Evolutionary conservation across 768 basidiomycete species (phyloP).

Genomic region (Boletus reticuloceps): DNA sequence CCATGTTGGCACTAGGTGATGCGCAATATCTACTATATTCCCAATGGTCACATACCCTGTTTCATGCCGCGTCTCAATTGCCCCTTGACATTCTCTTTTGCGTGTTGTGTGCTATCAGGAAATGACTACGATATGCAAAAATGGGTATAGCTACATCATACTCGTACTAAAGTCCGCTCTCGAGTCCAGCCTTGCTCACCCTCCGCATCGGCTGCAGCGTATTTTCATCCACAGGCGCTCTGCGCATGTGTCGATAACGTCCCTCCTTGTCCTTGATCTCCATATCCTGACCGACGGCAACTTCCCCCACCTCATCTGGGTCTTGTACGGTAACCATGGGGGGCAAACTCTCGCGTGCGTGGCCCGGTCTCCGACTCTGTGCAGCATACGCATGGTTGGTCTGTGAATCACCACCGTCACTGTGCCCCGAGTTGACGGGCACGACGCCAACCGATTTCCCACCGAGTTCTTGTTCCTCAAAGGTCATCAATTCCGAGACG

Average conservation of each 20-base stretch:
- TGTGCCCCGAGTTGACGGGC: constrained; percentile 14
- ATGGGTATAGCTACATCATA: constrained; percentile 15
- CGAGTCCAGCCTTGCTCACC: constrained; percentile 91
- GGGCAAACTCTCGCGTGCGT: constrained; percentile 68
- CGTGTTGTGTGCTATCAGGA: background rate
- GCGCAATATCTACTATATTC: too few species aligned
- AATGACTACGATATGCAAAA: constrained; percentile 7
- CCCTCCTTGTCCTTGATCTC: constrained; percentile 86
- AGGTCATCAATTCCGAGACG: constrained; percentile 94
- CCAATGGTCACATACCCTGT: background rate
- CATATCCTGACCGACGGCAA: constrained; percentile 69
- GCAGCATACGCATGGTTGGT: constrained; percentile 43
- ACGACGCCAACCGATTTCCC: constrained; percentile 39
- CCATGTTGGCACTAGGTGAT: background rate
- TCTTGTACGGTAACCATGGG: constrained; percentile 29
- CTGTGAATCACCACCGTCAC: constrained; percentile 25
- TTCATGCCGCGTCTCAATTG: background rate
- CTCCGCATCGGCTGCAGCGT: constrained; percentile 88
- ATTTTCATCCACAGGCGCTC: constrained; percentile 83
- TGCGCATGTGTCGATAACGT: constrained; percentile 81
- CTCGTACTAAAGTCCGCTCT: constrained; percentile 49
- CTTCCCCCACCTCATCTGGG: constrained; percentile 32
- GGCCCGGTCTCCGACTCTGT: constrained; percentile 54
- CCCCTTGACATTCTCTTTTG: background rate
- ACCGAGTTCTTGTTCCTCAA: constrained; percentile 88